A percentile compares a stretch with the other conserved stretches of the same genome.
Evolutionary conservation across 805 yeast genomes (phyloP).

Genomic region (Blastobotrys parvus): DNA sequence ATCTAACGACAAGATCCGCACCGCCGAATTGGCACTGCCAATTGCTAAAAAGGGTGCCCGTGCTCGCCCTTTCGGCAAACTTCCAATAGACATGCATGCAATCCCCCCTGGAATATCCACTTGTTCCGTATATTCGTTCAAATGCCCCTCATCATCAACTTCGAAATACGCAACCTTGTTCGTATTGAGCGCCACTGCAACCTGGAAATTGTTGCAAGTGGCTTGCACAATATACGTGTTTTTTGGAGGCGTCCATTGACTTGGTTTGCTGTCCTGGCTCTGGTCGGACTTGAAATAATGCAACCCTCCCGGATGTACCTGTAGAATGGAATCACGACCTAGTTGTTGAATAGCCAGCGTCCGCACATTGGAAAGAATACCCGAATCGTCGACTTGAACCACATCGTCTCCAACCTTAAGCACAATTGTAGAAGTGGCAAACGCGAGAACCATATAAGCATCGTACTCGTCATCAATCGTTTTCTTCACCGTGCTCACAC

Average conservation of each 20-base stretch:
- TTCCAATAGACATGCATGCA: constrained; percentile 38
- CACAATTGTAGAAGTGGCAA: constrained; percentile 60
- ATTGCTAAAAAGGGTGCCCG: constrained; percentile 56
- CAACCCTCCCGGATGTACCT: constrained; percentile 64
- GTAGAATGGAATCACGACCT: constrained; percentile 56
- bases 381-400: constrained; percentile 63
- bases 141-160: constrained; percentile 51
- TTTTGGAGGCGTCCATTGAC: constrained; percentile 78
- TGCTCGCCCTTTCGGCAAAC: constrained; percentile 38
- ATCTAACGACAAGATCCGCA: constrained; percentile 58
- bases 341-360: constrained; percentile 66
- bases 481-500: constrained; percentile 55
- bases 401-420: constrained; percentile 73
- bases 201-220: constrained; percentile 56
- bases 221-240: constrained; percentile 59
- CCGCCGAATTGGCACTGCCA: constrained; percentile 61
- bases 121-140: constrained; percentile 63
- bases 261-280: constrained; percentile 14
- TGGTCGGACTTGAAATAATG: constrained; percentile 40
- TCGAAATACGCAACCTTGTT: constrained; percentile 79
- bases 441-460: constrained; percentile 57
- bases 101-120: constrained; percentile 49
- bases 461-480: constrained; percentile 39
- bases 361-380: constrained; percentile 44
- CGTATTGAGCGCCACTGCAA: constrained; percentile 63